Evolutionary conservation across 495 filamentous ascomycete species (phyloP), one percentile per base, ranked within the genome.

Genomic region (Rhizodiscina lignyota): DNA sequence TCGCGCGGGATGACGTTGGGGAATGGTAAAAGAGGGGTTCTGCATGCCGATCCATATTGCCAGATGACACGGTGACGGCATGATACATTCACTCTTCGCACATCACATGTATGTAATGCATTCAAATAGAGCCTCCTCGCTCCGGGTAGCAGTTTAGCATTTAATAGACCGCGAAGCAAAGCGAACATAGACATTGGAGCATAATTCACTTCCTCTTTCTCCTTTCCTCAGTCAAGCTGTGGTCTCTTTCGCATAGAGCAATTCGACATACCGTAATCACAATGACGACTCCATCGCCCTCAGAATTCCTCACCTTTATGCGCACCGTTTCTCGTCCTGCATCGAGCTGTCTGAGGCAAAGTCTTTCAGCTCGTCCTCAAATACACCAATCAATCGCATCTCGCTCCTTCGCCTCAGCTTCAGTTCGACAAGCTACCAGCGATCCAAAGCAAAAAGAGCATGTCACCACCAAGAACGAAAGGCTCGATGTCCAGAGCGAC

Each of bases 401-500:
- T 21, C 35, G 32, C 21, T 23, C 32, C 6, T 47, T 36, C 32
- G 43, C 24, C 29, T 20, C 28, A 20, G 15, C 19, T 13, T 22
- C 29, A 18, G 8, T 28, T 13, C 35, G 19, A n/a, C 27, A 28
- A 21, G 24, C 24, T 36, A 36, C 37, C 20, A 18, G 15, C 34
- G 11, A 35, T 18, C 23, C 35, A 23, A 13, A 28, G 8, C 33
- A 36, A 16, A 31, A 41, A 18, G 21, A 35, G 13, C 40, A 52
- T 28, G 32, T 46, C 6, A 41, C 42, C 12, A 40, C 50, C 27
- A 35, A 39, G 19, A 26, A 49, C 41, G 42, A 67, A 30, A 49
- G 51, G 18, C 55, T 61, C 3, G 67, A 77, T 24, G 52, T 59
- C 12, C 48, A 63, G 22, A 47, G 55, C 8, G 45, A 56, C 4